These are phyloP conservation scores for Boletus subluridellus DNA, from an alignment of 1,284 basidiomycete genomes.

Conservation along the genomic window DNA sequence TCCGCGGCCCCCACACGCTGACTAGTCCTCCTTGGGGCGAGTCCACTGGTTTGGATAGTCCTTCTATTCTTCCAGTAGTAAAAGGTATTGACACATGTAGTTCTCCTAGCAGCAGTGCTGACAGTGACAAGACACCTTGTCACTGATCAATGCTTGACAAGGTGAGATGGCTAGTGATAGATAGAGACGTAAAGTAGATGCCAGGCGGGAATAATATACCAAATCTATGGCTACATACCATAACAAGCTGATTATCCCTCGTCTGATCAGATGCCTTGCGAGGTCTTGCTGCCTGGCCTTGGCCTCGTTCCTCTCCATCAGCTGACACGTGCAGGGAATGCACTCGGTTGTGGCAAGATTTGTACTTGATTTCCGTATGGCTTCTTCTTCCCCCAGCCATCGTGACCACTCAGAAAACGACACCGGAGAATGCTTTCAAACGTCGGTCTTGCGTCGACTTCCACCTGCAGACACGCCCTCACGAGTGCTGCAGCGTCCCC, in stretches of 20 bases:
- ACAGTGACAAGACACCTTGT: slow-evolving; percentile 10
- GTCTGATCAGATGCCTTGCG: slow-evolving; percentile 27
- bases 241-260: background rate
- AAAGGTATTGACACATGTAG: slow-evolving; percentile 15
- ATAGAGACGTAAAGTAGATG: slow-evolving; percentile 16
- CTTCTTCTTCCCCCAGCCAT: slow-evolving; percentile 54
- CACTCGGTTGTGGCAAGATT: slow-evolving; percentile 30
- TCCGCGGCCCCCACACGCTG: slow-evolving; percentile 5
- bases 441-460: slow-evolving; percentile 69
- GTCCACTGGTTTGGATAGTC: background rate
- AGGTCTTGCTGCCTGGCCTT: slow-evolving; percentile 21
- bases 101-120: slow-evolving; percentile 2
- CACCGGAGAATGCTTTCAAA: slow-evolving; percentile 77
- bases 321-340: slow-evolving; percentile 29
- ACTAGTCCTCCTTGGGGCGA: background rate
- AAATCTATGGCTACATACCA: slow-evolving; percentile 13
- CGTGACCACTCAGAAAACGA: slow-evolving; percentile 70
- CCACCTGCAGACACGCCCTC: slow-evolving; percentile 72
- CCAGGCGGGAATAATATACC: slow-evolving; percentile 6
- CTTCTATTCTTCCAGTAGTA: background rate
- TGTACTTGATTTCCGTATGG: slow-evolving; percentile 31
- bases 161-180: slow-evolving; percentile 5
- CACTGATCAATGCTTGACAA: slow-evolving; percentile 10
- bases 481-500: slow-evolving; percentile 80
- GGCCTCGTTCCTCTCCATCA: slow-evolving; percentile 21